phyloP scores from a whole-genome alignment of 495 filamentous ascomycete species.

The Lasiosphaeria hispida region DNA sequence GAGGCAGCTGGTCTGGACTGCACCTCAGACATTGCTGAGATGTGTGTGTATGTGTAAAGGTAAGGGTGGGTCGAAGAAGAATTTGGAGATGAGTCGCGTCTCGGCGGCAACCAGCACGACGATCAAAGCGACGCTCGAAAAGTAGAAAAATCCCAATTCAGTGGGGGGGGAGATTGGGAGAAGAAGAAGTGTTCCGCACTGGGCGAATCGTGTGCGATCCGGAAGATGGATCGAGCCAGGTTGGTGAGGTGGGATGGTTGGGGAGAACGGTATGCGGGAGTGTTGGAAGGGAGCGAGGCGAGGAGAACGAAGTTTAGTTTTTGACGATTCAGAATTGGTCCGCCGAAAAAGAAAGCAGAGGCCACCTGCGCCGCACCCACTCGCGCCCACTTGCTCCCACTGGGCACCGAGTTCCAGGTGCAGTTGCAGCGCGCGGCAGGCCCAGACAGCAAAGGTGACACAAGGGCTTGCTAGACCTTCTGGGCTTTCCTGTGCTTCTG shows the following conservation, averaged over 20 bases:
- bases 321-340: conserved; percentile 35
- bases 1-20: conserved; percentile 69
- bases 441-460: too few relatives aligned
- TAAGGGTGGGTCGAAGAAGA: conserved; percentile 11
- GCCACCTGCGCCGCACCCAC: conserved; percentile 17
- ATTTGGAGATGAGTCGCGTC: conserved; percentile 45
- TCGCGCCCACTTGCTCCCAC: neutral
- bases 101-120: conserved; percentile 31
- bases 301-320: conserved; percentile 28
- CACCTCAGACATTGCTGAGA: conserved; percentile 84
- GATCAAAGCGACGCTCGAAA: conserved; percentile 28
- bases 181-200: conserved; percentile 29
- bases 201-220: conserved; percentile 35
- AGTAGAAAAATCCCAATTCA: conserved; percentile 36
- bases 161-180: conserved; percentile 11
- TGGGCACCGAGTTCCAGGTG: too few relatives aligned
- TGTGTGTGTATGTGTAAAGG: conserved; percentile 30
- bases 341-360: conserved; percentile 27
- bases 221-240: conserved; percentile 31
- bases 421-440: too few relatives aligned
- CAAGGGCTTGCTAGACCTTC: too few relatives aligned
- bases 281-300: conserved; percentile 27
- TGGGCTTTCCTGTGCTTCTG: too few relatives aligned
- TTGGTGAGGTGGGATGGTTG: conserved; percentile 21
- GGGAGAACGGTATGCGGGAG: conserved; percentile 19